A percentile compares a stretch with the other conserved stretches of the same genome.
Conservation (phyloP, 116 monocot species). For the Phalaenopsis hybrid region DNA sequence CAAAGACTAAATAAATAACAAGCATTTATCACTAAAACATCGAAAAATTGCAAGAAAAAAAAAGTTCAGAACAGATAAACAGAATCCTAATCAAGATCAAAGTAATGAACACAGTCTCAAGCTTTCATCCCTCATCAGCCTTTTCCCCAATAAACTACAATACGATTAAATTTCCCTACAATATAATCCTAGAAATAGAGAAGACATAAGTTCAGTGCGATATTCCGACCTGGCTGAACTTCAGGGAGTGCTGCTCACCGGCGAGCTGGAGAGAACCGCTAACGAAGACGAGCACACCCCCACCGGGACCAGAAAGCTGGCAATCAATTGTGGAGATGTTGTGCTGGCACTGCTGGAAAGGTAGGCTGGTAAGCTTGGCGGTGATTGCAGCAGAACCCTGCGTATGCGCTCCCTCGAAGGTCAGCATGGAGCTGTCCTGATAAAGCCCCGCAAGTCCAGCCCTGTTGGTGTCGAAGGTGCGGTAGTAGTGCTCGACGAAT, state of each 20-base stretch:
- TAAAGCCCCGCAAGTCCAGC: slow-evolving; percentile 43
- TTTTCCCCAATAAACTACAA: no score
- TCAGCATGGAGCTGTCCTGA: slow-evolving; percentile 78
- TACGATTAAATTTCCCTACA: no score
- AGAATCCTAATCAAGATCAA: no score
- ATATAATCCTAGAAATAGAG: no score
- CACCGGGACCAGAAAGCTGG: slow-evolving; percentile 58
- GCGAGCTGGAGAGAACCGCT: slow-evolving; percentile 45
- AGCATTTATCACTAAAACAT: no score
- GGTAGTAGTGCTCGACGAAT: slow-evolving; percentile 77
- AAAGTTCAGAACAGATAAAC: no score
- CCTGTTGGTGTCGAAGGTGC: slow-evolving; percentile 65
- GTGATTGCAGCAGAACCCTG: slow-evolving; percentile 57
- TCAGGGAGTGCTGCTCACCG: slow-evolving; percentile 53
- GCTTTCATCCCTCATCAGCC: no score
- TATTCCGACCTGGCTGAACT: slow-evolving; percentile 51
- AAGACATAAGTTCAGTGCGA: no score
- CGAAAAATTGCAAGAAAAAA: no score
- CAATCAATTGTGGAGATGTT: slow-evolving; percentile 45
- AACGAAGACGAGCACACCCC: slow-evolving; percentile 66
- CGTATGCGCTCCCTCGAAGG: slow-evolving; percentile 40
- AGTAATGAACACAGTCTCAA: no score
- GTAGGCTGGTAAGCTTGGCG: slow-evolving; percentile 52
- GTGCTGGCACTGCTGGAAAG: slow-evolving; percentile 79
- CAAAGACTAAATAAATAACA: no score